Percentiles rank a stretch among this genome's conserved stretches.
Conservation (phyloP, 73 alveolate genomes). For the Paramecium biaurelia region DNA sequence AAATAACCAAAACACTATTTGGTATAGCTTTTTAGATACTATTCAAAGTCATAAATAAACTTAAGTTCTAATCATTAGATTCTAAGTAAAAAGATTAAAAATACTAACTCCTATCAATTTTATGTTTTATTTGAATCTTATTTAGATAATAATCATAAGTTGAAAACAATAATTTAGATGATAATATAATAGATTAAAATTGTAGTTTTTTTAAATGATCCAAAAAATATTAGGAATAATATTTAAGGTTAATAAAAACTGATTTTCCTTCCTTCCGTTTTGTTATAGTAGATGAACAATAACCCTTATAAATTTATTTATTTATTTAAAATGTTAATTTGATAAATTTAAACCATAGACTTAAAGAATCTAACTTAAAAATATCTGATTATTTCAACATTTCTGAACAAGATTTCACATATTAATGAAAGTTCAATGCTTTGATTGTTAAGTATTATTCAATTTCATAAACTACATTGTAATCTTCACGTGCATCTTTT, state of each 20-base stretch:
- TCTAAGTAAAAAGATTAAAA: neutral
- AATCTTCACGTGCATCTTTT: too few relatives aligned
- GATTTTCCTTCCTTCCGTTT: too few relatives aligned
- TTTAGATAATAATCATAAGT: neutral
- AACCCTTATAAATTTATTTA: neutral
- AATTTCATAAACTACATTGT: too few relatives aligned
- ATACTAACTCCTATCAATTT: neutral
- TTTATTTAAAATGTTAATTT: too few relatives aligned
- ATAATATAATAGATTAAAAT: neutral
- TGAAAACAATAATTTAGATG: neutral
- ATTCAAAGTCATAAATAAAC: neutral
- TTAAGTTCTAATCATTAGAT: neutral
- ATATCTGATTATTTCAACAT: neutral
- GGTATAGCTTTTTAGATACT: neutral
- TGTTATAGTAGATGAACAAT: too few relatives aligned
- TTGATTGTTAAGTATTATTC: too few relatives aligned
- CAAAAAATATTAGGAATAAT: neutral
- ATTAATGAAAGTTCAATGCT: too few relatives aligned
- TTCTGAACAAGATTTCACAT: too few relatives aligned
- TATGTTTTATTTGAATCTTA: neutral
- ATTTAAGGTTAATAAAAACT: neutral
- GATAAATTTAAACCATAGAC: neutral
- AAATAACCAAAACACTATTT: neutral
- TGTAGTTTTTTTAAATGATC: neutral
- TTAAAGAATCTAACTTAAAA: neutral